phyloP scores from a whole-genome alignment of 148 eudicot genomes.

The Amaranthus cruentus region DNA sequence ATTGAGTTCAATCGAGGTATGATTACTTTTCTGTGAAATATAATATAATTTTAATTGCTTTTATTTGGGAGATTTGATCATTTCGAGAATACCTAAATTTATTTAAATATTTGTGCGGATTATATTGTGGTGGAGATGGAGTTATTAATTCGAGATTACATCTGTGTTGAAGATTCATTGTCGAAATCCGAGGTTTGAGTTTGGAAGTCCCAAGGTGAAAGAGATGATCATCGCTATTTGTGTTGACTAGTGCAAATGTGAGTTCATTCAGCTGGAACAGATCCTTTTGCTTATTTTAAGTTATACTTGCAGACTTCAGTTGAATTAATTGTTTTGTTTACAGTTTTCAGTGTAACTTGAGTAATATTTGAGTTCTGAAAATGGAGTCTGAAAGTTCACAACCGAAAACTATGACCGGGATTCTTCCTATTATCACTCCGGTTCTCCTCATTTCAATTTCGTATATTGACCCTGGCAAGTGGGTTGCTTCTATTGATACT shows the following conservation, averaged over 20 bases:
- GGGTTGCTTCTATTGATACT: conserved; percentile 74
- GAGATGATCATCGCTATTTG: conserved; percentile 1
- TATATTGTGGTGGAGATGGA: background rate
- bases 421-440: conserved; percentile 56
- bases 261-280: background rate
- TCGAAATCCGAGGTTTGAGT: background rate
- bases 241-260: conserved; percentile 8
- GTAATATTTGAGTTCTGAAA: background rate
- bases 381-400: conserved; percentile 6
- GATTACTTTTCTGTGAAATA: background rate
- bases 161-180: conserved; percentile 5
- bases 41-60: background rate
- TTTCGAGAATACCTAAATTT: background rate
- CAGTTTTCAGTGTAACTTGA: background rate
- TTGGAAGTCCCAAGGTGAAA: conserved; percentile 13
- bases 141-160: conserved; percentile 1
- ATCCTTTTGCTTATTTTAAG: background rate
- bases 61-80: background rate
- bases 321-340: background rate
- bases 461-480: conserved; percentile 90
- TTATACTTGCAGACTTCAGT: background rate
- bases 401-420: background rate
- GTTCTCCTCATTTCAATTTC: conserved; percentile 57
- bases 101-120: background rate
- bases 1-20: conserved; percentile 6